Base-by-base conservation (phyloP, 2,329 filamentous ascomycete species). In the Myotisia sp. region DNA sequence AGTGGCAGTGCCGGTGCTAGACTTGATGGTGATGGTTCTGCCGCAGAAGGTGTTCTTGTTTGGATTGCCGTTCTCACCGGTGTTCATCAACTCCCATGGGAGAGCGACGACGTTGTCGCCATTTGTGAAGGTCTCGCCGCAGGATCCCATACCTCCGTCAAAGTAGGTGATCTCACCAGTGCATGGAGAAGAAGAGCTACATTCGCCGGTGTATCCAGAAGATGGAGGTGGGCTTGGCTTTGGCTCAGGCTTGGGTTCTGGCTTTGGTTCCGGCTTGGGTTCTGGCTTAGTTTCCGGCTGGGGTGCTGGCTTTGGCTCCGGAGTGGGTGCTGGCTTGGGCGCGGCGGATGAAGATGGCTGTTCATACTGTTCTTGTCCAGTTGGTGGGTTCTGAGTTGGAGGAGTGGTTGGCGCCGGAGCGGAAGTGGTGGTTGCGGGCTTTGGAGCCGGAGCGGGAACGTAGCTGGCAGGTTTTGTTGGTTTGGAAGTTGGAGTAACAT, bases 161-260 rank as follows among this genome's bases (percentile, higher is more conserved):
- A 81, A 92, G 65, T 72, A 86, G 39, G 83, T 90, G 44, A 83
- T 66, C 32, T 85, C 70, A 41, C 81, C 82, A 0, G 51, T 49
- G 47, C 48, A 54, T 20, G 50, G 47, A 26, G 47, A 38, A 36
- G 38, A 23, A 36, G 45, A 26, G 14, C 46, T 43, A 45, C 53
- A 50, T 44, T 38, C 19, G 26, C 50, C 49, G n/a, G 19, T 13
- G 29, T 32, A 32, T 18, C 9, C 44, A 38, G 13, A 21, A 24
- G 41, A 26, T 13, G 24, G 41, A 33, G 27, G 39, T n/a, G 31
- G 19, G 6, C n/a, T 18, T 17, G 20, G 17, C 8, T 14, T 28
- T 8, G 27, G 28, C 17, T 16, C 27, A 13, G 30, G 32, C 6
- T 20, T 12, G 36, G 22, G 26, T 34, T 13, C 22, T 41, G 23